These are phyloP conservation scores for Cryptosporidium meleagridis DNA, from an alignment of 169 alveolate genomes.

Conservation along the genomic window DNA sequence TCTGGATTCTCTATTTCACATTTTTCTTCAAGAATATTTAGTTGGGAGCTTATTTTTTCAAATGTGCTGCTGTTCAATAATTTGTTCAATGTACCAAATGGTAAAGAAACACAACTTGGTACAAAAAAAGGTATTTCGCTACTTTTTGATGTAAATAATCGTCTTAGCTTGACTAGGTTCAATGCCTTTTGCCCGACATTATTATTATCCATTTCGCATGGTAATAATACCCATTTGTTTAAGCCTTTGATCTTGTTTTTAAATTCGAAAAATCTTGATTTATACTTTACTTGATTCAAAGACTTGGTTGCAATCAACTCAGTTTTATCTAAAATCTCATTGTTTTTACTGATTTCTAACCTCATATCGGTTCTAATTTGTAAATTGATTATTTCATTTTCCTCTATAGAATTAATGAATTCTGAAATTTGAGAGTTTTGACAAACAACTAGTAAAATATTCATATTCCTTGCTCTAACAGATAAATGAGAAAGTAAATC, in stretches of 20 bases:
- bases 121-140: conserved; percentile 25
- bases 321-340: not conserved
- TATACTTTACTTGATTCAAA: not conserved
- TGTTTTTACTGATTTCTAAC: conserved; percentile 13
- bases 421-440: conserved; percentile 77
- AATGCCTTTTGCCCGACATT: conserved; percentile 71
- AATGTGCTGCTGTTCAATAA: not conserved
- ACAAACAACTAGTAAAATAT: conserved; percentile 87
- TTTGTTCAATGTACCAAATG: conserved; percentile 51
- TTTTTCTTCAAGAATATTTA: not conserved
- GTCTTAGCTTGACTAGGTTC: conserved; percentile 24
- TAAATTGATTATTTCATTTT: conserved; percentile 28
- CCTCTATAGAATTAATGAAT: not conserved
- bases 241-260: conserved; percentile 33
- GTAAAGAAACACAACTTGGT: conserved; percentile 60
- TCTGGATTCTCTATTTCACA: not conserved
- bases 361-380: conserved; percentile 24
- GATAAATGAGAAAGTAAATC: conserved; percentile 92
- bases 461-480: conserved; percentile 91
- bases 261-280: conserved; percentile 15
- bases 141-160: not conserved
- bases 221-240: conserved; percentile 15
- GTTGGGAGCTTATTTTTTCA: conserved; percentile 10
- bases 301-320: conserved; percentile 5
- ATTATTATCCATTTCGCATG: conserved; percentile 26